Evolutionary conservation across 2,329 filamentous ascomycete genomes (phyloP).

Genomic region (Geosmithia flava): DNA sequence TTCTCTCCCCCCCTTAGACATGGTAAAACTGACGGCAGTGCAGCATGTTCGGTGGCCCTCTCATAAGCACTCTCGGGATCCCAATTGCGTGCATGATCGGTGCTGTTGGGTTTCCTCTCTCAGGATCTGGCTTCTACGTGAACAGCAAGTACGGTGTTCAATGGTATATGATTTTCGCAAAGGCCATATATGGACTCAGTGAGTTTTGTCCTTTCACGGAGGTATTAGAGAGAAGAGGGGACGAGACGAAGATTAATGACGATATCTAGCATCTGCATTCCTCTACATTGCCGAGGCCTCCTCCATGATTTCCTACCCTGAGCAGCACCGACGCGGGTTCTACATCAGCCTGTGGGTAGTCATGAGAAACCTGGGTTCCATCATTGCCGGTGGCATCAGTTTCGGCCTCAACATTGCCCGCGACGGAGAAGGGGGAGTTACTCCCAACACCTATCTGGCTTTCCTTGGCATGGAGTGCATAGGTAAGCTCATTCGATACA

Average conservation of each 20-base stretch:
- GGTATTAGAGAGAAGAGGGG: background rate
- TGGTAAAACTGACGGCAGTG: background rate
- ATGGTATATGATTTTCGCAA: slow-evolving; percentile 17
- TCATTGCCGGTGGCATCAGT: slow-evolving; percentile 20
- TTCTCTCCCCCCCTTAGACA: too few relatives aligned
- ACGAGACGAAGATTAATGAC: background rate
- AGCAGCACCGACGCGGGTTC: slow-evolving; percentile 17
- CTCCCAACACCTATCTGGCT: background rate
- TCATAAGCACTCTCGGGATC: slow-evolving; percentile 25
- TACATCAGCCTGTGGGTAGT: slow-evolving; percentile 18
- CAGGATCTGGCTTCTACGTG: slow-evolving; percentile 19
- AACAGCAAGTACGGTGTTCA: slow-evolving; percentile 14
- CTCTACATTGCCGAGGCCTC: slow-evolving; percentile 21
- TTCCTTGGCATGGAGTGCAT: background rate
- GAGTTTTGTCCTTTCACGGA: background rate
- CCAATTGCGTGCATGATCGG: slow-evolving; percentile 22
- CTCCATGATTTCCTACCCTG: slow-evolving; percentile 21
- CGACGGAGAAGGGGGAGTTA: background rate
- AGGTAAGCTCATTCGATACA: background rate
- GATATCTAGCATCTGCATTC: slow-evolving; percentile 11
- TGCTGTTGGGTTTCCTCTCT: slow-evolving; percentile 17
- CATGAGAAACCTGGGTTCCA: slow-evolving; percentile 17
- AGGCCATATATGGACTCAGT: slow-evolving; percentile 2
- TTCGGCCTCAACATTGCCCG: slow-evolving; percentile 12
- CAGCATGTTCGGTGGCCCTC: slow-evolving; percentile 15